Base-by-base conservation (phyloP, 352 stramenopile species). In the Blastocystis sp. region DNA sequence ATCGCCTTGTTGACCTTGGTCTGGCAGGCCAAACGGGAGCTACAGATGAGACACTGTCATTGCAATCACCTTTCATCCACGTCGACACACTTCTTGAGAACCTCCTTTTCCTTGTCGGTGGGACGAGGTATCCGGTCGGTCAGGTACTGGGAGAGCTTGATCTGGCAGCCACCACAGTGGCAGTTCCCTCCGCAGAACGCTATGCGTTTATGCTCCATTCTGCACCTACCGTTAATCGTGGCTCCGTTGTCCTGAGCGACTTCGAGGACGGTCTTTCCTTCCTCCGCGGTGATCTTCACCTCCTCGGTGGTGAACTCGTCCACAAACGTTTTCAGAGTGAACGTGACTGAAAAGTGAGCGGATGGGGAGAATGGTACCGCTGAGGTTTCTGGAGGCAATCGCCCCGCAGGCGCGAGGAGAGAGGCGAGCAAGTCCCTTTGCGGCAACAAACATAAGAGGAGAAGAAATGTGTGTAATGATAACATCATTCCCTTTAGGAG, bases 141-240 rank as follows among this genome's bases (percentile, higher is more conserved):
- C n/a, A 84, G 19, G 21, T 14, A 53, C 52, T 84, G 74, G 0
- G 74, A 56, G 19, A 84, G 34, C 74, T 84, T 84, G 74, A 84
- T 84, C 1, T 84, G 74, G 34, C 74, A 84, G 3, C 74, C 74
- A 28, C 74, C 74, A 34, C 74, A 84, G 21, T 67, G 74, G 28
- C 74, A 84, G 56, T 84, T 84, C n/a, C 74, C 74, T 17, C 74
- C 74, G 48, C 74, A 84, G 74, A 84, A 84, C 14, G 74, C 74
- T 84, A 40, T 23, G 60, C 40, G 3, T 38, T 70, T n/a, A 7
- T 23, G 4, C n/a, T 11, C 34, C 38, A 2, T 14, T 14, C 10
- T 69, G 23, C 0, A 9, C 19, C 19, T 45, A 84, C 74, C 67
- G 34, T 84, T 84, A 23, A 84, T 62, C 0, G 53, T 84, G 0